phyloP scores from a whole-genome alignment of 257 asterid genomes.

The Eustoma russellianum region DNA sequence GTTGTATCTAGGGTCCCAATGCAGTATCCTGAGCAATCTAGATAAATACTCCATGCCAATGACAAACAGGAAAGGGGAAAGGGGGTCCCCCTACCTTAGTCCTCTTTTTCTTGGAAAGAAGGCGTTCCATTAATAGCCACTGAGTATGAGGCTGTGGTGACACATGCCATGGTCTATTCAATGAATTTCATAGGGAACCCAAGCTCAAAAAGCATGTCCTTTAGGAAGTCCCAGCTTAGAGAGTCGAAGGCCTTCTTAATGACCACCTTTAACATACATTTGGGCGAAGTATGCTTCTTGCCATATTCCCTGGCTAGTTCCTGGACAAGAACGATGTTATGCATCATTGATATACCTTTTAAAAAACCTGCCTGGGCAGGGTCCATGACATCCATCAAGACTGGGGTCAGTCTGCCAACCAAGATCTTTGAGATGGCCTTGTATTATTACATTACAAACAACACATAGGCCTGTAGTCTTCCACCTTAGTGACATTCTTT shows the following conservation, averaged over 20 bases:
- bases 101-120: neutral
- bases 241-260: too few species aligned
- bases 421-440: too few species aligned
- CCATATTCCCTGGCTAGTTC: neutral
- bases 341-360: too few species aligned
- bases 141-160: neutral
- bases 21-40: neutral
- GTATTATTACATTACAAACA: too few species aligned
- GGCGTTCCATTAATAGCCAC: neutral
- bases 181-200: neutral
- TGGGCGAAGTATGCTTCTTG: neutral
- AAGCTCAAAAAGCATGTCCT: neutral
- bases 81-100: slow-evolving; percentile 3
- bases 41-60: slow-evolving; percentile 2
- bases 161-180: neutral
- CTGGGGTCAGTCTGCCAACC: too few species aligned
- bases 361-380: neutral
- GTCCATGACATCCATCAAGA: neutral
- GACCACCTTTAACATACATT: neutral
- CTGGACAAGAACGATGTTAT: too few species aligned
- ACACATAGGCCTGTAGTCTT: too few species aligned
- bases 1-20: neutral
- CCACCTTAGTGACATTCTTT: too few species aligned
- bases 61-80: neutral
- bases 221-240: neutral